Conservation (phyloP, 306 rosid genomes). For the Citrullus colocynthis region DNA sequence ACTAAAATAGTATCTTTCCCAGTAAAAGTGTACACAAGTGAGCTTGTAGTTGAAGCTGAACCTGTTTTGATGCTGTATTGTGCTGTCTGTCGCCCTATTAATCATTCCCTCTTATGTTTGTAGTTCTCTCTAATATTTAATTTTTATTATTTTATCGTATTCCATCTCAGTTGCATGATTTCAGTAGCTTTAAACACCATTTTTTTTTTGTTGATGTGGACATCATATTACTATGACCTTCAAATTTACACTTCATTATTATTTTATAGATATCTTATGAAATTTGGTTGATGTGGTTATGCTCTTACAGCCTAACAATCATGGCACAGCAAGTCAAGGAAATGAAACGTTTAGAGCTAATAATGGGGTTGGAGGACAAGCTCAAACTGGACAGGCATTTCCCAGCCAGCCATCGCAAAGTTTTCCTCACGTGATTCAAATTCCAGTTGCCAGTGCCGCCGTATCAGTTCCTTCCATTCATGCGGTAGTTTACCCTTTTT, state of each 20-base stretch:
- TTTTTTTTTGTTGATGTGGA: neutral
- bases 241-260: neutral
- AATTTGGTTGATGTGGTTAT: conserved; percentile 9
- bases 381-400: conserved; percentile 56
- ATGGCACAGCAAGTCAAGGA: conserved; percentile 40
- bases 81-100: neutral
- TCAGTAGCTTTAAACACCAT: neutral
- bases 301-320: conserved; percentile 21
- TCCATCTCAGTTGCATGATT: neutral
- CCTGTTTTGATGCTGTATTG: neutral
- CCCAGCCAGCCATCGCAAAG: conserved; percentile 47
- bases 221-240: neutral
- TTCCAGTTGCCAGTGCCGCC: conserved; percentile 57
- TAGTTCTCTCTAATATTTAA: neutral
- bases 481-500: conserved; percentile 31
- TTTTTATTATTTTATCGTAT: neutral
- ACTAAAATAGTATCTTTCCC: neutral
- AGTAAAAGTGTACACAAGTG: neutral
- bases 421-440: conserved; percentile 55
- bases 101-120: neutral
- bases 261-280: neutral
- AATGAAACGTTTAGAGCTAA: conserved; percentile 36
- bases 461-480: conserved; percentile 56
- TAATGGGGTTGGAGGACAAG: conserved; percentile 18
- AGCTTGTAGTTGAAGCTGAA: neutral